Conservation (phyloP, 1,284 basidiomycete species). For the Trametes pubescens region DNA sequence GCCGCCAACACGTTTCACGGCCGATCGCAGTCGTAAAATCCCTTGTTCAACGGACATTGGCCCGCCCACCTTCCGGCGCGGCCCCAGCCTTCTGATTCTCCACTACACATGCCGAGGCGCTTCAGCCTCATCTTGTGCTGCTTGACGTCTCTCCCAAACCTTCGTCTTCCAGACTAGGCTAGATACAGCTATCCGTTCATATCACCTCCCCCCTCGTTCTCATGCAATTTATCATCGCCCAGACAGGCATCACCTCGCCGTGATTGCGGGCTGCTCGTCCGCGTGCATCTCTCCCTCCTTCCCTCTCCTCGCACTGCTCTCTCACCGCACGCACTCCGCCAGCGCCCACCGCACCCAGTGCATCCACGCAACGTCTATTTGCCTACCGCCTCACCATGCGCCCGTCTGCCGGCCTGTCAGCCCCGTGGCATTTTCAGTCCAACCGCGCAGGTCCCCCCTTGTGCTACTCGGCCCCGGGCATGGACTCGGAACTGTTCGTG, state of each 20-base stretch:
- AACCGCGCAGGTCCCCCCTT: neutral
- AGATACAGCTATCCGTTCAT: conserved; percentile 16
- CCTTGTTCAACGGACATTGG: neutral
- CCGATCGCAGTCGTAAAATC: neutral
- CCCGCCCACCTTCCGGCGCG: neutral
- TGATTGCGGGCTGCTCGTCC: conserved; percentile 2
- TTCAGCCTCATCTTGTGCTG: conserved; percentile 19
- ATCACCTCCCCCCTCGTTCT: conserved; percentile 9
- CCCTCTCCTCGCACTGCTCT: neutral
- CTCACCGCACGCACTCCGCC: neutral
- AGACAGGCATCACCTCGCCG: conserved; percentile 15
- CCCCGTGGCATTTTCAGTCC: neutral
- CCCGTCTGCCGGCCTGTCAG: neutral
- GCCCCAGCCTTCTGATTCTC: conserved; percentile 1
- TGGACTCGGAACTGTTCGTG: neutral
- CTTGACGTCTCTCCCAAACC: conserved; percentile 22
- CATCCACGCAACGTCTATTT: neutral
- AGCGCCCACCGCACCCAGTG: neutral
- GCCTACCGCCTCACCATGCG: neutral
- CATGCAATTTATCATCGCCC: conserved; percentile 13
- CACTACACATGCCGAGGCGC: conserved; percentile 15
- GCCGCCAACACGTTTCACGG: conserved; percentile 10
- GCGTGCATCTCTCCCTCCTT: neutral
- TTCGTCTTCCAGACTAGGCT: conserved; percentile 18
- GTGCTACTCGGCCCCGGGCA: neutral